A percentile compares a stretch with the other conserved stretches of the same genome.
phyloP scores from a whole-genome alignment of 345 rosid genomes.

The Pistacia integerrima region DNA sequence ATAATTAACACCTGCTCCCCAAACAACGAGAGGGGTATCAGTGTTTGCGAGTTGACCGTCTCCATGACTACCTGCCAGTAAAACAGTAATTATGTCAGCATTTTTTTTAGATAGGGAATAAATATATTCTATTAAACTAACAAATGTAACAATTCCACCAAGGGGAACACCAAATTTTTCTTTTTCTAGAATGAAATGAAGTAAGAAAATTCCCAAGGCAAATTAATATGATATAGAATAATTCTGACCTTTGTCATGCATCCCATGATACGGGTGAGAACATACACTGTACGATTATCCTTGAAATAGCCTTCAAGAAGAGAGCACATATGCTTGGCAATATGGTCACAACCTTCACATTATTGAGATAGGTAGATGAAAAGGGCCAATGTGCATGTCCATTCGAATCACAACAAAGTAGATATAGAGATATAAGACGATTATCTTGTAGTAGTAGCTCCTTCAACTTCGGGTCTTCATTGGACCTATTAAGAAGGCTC shows the following conservation, averaged over 20 bases:
- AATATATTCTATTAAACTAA: too few relatives aligned
- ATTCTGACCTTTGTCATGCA: constrained; percentile 89
- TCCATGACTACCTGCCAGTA: constrained; percentile 83
- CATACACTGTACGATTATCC: constrained; percentile 85
- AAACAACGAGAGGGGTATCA: constrained; percentile 93
- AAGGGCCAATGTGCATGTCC: constrained; percentile 98
- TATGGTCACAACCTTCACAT: constrained; percentile 90
- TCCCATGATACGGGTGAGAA: constrained; percentile 96
- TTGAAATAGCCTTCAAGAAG: constrained; percentile 83
- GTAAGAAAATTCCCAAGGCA: neutral
- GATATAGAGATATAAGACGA: constrained; percentile 83
- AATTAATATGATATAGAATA: neutral
- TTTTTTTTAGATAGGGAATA: neutral
- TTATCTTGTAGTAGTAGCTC: constrained; percentile 79
- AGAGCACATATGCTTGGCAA: constrained; percentile 71
- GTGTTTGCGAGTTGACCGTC: constrained; percentile 95
- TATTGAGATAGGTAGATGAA: constrained; percentile 90
- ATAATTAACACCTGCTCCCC: constrained; percentile 91
- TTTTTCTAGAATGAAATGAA: constrained; percentile 1
- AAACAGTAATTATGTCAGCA: constrained; percentile 27
- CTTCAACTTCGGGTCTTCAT: constrained; percentile 68
- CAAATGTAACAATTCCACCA: neutral
- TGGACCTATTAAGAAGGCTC: constrained; percentile 84
- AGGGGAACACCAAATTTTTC: neutral
- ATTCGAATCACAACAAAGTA: constrained; percentile 98